These are phyloP conservation scores for Solanum hybrid DNA, from an alignment of 305 asterid species.

Conservation along the genomic window DNA sequence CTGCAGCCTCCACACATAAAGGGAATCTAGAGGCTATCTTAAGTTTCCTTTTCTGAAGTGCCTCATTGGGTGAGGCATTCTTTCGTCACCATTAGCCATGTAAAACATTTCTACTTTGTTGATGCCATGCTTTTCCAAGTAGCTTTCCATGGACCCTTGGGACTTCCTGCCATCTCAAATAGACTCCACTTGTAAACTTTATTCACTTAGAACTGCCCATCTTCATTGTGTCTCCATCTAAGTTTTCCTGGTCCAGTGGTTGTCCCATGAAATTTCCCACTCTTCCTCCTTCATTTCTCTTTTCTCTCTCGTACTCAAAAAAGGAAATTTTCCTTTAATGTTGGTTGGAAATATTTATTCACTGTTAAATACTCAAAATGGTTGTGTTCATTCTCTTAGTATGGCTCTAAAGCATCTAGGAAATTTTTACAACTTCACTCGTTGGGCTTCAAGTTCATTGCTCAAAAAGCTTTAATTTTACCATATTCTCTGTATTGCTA, in stretches of 20 bases:
- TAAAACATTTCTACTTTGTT: not conserved
- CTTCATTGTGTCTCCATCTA: not conserved
- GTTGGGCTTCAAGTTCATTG: not conserved
- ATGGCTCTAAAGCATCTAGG: not conserved
- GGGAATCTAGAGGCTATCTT: not conserved
- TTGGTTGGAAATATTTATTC: not conserved
- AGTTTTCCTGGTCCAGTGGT: not conserved
- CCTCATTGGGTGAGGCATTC: not conserved
- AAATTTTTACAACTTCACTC: not conserved
- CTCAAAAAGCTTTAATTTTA: not conserved
- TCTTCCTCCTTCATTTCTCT: not conserved
- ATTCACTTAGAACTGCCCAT: not conserved
- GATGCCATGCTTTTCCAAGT: not conserved
- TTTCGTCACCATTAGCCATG: not conserved
- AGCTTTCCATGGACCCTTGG: not conserved
- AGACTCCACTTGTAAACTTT: not conserved
- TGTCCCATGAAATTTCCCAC: not conserved
- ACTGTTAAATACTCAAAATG: not conserved
- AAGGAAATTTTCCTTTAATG: not conserved
- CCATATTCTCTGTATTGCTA: slow-evolving; percentile 15
- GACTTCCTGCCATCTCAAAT: not conserved
- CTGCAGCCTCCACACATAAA: not conserved
- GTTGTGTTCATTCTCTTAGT: not conserved
- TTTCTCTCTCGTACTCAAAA: not conserved
- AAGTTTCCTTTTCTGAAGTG: not conserved